A percentile compares a stretch with the other conserved stretches of the same genome.
Evolutionary conservation across 2,329 filamentous ascomycete genomes (phyloP).

Genomic region (Colletotrichum nymphaeae): DNA sequence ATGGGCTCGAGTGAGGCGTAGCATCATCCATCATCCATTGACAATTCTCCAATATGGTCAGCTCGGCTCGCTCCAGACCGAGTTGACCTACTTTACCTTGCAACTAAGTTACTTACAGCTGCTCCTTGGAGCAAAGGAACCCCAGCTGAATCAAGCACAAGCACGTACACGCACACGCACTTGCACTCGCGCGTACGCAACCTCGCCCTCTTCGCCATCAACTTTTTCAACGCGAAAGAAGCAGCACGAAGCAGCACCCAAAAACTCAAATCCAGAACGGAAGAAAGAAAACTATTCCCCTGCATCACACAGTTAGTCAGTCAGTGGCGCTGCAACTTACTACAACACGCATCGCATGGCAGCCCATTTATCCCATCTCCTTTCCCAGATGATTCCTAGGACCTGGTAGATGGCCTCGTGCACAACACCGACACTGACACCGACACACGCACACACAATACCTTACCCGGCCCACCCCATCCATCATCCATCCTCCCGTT

Average conservation of each 20-base stretch:
- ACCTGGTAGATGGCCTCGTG: background rate
- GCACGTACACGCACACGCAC: background rate
- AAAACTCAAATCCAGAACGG: background rate
- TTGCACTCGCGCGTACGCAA: background rate
- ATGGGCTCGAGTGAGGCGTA: background rate
- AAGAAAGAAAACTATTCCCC: background rate
- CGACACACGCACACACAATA: background rate
- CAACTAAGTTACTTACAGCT: background rate
- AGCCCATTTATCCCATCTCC: slow-evolving; percentile 5
- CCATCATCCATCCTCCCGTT: background rate
- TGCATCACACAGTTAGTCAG: background rate
- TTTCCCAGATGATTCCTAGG: background rate
- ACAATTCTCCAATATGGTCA: background rate
- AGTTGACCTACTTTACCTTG: background rate
- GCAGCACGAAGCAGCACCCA: too few species aligned
- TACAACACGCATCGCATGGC: background rate
- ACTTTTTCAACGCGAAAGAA: background rate
- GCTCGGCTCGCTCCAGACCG: background rate
- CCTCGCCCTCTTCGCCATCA: background rate
- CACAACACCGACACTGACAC: background rate
- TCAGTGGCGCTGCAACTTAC: background rate
- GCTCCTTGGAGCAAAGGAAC: background rate
- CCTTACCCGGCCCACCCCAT: background rate
- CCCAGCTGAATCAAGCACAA: background rate
- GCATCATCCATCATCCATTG: background rate